Conservation (phyloP, 1,139 yeast species). For the Pneumocystis murina region DNA sequence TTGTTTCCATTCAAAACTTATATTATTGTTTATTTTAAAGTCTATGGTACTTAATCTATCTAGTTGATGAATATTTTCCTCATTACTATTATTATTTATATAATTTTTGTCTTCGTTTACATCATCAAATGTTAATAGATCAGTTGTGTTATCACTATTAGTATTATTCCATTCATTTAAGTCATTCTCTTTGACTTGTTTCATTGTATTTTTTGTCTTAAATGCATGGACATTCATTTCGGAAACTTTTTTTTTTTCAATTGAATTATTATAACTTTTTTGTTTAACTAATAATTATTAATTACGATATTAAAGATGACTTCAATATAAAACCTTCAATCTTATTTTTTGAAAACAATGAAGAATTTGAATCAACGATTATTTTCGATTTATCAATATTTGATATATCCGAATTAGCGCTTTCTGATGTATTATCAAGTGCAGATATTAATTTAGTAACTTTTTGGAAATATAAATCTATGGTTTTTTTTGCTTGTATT, state of each 20-base stretch:
- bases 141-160: neutral
- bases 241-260: neutral
- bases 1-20: neutral
- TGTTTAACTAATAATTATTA: neutral
- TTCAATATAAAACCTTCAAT: neutral
- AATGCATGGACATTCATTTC: neutral
- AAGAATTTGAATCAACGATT: neutral
- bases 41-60: neutral
- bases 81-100: neutral
- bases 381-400: neutral
- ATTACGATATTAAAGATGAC: neutral
- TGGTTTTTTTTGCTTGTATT: constrained; percentile 50
- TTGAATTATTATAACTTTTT: neutral
- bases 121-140: neutral
- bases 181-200: neutral
- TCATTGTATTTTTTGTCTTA: neutral
- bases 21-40: neutral
- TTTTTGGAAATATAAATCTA: constrained; percentile 47
- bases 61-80: neutral
- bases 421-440: neutral
- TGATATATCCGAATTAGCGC: neutral
- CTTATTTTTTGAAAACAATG: neutral
- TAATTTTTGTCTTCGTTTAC: neutral
- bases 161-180: neutral
- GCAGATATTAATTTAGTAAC: constrained; percentile 40